These are phyloP conservation scores for Rhinocladiella similis DNA, from an alignment of 2,329 filamentous ascomycete species.

Conservation along the genomic window DNA sequence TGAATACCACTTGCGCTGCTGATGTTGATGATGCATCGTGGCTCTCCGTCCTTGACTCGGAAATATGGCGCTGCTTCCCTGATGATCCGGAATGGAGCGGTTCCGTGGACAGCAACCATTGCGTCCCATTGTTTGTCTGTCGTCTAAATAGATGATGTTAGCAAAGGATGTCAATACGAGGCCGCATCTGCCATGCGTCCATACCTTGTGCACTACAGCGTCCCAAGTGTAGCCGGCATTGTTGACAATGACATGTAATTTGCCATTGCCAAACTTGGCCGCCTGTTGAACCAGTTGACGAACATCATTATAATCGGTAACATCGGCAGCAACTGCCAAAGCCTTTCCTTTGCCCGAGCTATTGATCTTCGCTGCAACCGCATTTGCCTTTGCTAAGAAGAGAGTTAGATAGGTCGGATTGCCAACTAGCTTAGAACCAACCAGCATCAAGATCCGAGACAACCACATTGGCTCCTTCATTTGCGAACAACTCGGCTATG, in stretches of 20 bases:
- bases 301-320: constrained; percentile 71
- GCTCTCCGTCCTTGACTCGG: constrained; percentile 78
- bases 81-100: constrained; percentile 81
- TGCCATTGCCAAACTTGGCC: constrained; percentile 78
- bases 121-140: constrained; percentile 55
- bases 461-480: constrained; percentile 82
- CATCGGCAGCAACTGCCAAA: constrained; percentile 74
- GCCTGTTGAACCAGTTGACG: constrained; percentile 68
- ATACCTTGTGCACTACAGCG: constrained; percentile 77
- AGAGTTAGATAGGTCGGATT: no score
- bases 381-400: constrained; percentile 58
- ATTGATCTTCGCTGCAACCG: constrained; percentile 71
- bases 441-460: constrained; percentile 78
- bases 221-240: constrained; percentile 95
- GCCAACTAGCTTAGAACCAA: no score
- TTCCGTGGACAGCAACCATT: constrained; percentile 79
- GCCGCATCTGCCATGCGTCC: no score
- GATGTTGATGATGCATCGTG: constrained; percentile 79
- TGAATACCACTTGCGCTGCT: constrained; percentile 78
- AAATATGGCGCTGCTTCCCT: constrained; percentile 82
- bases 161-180: no score
- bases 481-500: constrained; percentile 76
- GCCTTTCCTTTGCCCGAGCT: constrained; percentile 60
- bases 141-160: no score
- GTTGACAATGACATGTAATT: constrained; percentile 89